Percentiles rank a stretch among this genome's conserved stretches.
These are phyloP conservation scores for Fusarium hostae DNA, from an alignment of 2,329 filamentous ascomycete species.

Conservation along the genomic window DNA sequence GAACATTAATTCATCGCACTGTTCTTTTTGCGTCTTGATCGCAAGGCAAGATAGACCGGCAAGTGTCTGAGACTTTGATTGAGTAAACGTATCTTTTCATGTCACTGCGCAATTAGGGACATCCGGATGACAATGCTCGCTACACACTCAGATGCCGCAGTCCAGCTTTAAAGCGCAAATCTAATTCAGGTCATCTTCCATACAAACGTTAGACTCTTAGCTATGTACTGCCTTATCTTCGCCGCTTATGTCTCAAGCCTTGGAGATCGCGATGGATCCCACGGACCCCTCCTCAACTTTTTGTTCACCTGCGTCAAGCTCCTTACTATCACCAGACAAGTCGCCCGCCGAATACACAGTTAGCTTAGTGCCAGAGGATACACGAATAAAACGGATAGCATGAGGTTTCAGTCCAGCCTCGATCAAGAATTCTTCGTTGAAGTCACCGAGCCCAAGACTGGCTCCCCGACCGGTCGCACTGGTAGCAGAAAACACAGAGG, in stretches of 20 bases:
- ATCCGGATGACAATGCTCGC: too few species aligned
- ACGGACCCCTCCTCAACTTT: background rate
- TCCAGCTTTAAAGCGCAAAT: accelerated
- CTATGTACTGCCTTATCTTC: background rate
- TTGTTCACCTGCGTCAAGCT: background rate
- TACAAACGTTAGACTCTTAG: background rate
- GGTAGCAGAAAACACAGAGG: background rate
- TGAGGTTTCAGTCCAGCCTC: slow-evolving; percentile 2
- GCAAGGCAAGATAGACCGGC: accelerated
- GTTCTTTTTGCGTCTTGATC: background rate
- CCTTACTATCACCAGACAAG: background rate
- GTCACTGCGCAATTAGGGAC: too few species aligned
- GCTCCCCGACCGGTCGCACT: background rate
- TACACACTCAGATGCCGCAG: too few species aligned
- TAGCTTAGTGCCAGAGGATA: background rate
- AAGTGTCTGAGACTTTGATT: too few species aligned
- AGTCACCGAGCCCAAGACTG: background rate
- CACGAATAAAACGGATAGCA: background rate
- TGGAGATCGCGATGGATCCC: background rate
- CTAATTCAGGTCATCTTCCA: too few species aligned
- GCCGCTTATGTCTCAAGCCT: background rate
- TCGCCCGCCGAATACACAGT: background rate
- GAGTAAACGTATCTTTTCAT: too few species aligned
- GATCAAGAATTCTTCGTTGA: background rate
- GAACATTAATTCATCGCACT: accelerated